These are phyloP conservation scores for Paramecium caudatum DNA, from an alignment of 73 alveolate genomes.

Conservation along the genomic window DNA sequence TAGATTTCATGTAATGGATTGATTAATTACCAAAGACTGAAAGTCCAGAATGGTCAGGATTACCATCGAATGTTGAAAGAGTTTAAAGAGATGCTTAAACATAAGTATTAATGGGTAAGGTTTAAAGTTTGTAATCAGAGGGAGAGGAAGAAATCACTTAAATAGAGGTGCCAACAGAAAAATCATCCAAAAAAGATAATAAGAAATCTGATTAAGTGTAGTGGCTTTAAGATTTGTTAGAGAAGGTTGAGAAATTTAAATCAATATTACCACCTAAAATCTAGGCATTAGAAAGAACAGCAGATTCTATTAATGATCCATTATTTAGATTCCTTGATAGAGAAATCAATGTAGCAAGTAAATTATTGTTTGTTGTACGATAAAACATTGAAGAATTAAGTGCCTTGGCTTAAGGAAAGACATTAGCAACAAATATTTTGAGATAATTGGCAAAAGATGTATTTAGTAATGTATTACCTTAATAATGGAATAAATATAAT, in stretches of 20 bases:
- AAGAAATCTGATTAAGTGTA: slow-evolving; percentile 78
- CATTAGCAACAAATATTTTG: slow-evolving; percentile 90
- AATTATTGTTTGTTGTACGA: slow-evolving; percentile 85
- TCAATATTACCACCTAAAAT: slow-evolving; percentile 85
- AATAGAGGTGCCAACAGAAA: slow-evolving; percentile 61
- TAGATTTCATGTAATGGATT: slow-evolving; percentile 91
- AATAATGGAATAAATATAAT: slow-evolving; percentile 92
- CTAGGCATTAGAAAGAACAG: slow-evolving; percentile 83
- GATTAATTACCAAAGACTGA: slow-evolving; percentile 93
- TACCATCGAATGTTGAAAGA: slow-evolving; percentile 97
- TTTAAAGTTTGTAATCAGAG: slow-evolving; percentile 89
- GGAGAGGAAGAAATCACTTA: slow-evolving; percentile 94
- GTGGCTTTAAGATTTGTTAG: slow-evolving; percentile 86
- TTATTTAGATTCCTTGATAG: slow-evolving; percentile 97
- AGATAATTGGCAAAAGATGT: slow-evolving; percentile 91
- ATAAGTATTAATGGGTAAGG: slow-evolving; percentile 74
- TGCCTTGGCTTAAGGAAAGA: slow-evolving; percentile 91
- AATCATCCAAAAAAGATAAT: slow-evolving; percentile 78
- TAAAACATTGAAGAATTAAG: slow-evolving; percentile 85
- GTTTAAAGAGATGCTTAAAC: slow-evolving; percentile 90
- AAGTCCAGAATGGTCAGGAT: slow-evolving; percentile 98
- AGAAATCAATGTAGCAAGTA: slow-evolving; percentile 94
- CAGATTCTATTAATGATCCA: slow-evolving; percentile 90
- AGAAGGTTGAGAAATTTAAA: slow-evolving; percentile 82
- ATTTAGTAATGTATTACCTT: slow-evolving; percentile 92